A percentile compares a stretch with the other conserved stretches of the same genome.
Evolutionary conservation across 768 basidiomycete species (phyloP).

Genomic region (Rhodocollybia butyracea): DNA sequence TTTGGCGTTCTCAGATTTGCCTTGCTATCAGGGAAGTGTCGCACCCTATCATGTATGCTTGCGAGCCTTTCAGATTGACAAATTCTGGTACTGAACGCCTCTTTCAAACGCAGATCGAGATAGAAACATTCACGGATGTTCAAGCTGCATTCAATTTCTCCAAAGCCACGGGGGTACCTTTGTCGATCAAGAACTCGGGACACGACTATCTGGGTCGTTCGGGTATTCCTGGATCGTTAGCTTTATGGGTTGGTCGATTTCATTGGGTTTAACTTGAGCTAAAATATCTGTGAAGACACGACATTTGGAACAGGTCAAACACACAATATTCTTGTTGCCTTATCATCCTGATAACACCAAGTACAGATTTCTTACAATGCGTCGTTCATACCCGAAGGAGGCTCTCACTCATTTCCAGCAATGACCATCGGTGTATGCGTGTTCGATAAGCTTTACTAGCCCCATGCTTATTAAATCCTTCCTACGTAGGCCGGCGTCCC

Average conservation of each 20-base stretch:
- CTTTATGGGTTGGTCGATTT: conserved; percentile 20
- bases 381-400: conserved; percentile 17
- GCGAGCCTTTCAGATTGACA: background rate
- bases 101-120: conserved; percentile 17
- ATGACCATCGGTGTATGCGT: conserved; percentile 28
- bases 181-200: conserved; percentile 26
- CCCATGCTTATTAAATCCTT: background rate
- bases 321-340: no score
- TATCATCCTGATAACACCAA: background rate
- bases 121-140: conserved; percentile 17
- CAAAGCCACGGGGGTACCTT: conserved; percentile 16
- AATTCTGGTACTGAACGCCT: background rate
- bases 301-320: conserved; percentile 4
- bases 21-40: conserved; percentile 19
- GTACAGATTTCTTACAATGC: conserved; percentile 19
- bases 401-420: conserved; percentile 11
- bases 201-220: conserved; percentile 28
- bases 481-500: conserved; percentile 25
- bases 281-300: background rate
- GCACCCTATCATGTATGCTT: conserved; percentile 17
- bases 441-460: no score
- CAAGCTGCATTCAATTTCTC: conserved; percentile 20
- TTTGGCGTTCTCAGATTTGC: conserved; percentile 7
- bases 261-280: background rate
- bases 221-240: conserved; percentile 18